Conservation (phyloP, 2,329 filamentous ascomycete genomes). For the Zelopaecilomyces penicillatus region DNA sequence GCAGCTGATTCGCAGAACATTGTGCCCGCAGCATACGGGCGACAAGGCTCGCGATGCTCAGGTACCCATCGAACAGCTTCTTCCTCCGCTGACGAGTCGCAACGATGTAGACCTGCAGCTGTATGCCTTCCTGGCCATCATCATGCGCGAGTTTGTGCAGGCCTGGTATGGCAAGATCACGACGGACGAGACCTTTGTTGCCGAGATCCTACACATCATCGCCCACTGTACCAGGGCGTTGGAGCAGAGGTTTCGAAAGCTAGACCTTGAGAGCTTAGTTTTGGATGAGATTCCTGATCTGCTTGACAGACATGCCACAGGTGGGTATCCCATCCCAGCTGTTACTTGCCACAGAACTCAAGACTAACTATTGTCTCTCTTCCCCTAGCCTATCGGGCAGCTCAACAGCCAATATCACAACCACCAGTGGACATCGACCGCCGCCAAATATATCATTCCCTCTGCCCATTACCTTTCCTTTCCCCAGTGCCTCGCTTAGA, state of each 20-base stretch:
- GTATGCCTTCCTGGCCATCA: constrained; percentile 83
- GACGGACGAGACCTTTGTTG: constrained; percentile 77
- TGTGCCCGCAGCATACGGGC: constrained; percentile 64
- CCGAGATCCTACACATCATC: constrained; percentile 81
- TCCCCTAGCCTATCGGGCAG: constrained; percentile 60
- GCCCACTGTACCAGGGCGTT: constrained; percentile 84
- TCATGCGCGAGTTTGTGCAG: constrained; percentile 83
- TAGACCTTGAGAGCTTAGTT: constrained; percentile 74
- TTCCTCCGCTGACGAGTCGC: constrained; percentile 87
- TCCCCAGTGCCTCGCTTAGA: constrained; percentile 61
- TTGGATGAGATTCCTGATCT: constrained; percentile 83
- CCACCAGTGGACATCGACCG: constrained; percentile 53
- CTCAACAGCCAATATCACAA: constrained; percentile 49
- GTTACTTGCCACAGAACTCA: not conserved
- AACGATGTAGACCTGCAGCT: constrained; percentile 90
- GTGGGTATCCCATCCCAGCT: constrained; percentile 37
- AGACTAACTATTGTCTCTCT: not conserved
- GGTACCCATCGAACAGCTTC: constrained; percentile 64
- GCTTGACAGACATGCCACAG: constrained; percentile 69
- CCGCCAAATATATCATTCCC: constrained; percentile 70
- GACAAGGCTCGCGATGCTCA: constrained; percentile 43
- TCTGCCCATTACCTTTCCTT: constrained; percentile 73
- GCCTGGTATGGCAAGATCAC: constrained; percentile 93
- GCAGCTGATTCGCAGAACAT: constrained; percentile 70
- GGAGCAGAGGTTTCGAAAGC: constrained; percentile 73